Evolutionary conservation across 148 eudicot species (phyloP).

Genomic region (Rhododendron mucronatum): DNA sequence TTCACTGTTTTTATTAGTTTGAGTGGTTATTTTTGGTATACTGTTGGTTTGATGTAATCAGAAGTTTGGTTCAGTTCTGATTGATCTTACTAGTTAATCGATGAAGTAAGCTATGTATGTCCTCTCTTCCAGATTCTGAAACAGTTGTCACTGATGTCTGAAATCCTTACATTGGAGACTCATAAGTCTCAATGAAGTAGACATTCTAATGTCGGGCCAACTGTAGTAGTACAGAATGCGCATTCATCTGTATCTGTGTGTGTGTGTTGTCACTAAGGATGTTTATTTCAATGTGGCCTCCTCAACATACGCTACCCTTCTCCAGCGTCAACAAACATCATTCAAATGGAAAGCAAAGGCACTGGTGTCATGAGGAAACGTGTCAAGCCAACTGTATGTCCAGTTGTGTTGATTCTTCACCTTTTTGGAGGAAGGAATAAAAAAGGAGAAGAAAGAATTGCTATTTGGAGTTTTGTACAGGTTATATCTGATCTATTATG

Average conservation of each 20-base stretch:
- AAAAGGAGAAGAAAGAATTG: neutral
- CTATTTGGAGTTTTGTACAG: conserved; percentile 5
- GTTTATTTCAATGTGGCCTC: neutral
- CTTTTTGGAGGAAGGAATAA: neutral
- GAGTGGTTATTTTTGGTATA: neutral
- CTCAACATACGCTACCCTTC: neutral
- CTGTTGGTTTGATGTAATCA: neutral
- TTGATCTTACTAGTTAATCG: neutral
- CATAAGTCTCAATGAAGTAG: neutral
- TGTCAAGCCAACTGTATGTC: conserved; percentile 46
- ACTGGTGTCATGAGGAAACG: conserved; percentile 43
- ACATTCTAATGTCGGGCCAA: neutral
- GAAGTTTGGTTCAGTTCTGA: neutral
- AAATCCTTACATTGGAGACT: neutral
- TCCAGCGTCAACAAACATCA: conserved; percentile 16
- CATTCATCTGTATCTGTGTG: neutral
- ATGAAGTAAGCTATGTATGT: neutral
- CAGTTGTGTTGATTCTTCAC: neutral
- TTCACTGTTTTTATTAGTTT: neutral
- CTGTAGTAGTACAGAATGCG: neutral
- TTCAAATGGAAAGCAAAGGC: conserved; percentile 42
- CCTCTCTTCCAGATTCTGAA: neutral
- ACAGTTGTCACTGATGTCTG: neutral
- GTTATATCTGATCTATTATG: conserved; percentile 7
- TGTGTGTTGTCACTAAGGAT: neutral